Conservation (phyloP, 306 rosid genomes). For the Elaeagnus macrophylla region DNA sequence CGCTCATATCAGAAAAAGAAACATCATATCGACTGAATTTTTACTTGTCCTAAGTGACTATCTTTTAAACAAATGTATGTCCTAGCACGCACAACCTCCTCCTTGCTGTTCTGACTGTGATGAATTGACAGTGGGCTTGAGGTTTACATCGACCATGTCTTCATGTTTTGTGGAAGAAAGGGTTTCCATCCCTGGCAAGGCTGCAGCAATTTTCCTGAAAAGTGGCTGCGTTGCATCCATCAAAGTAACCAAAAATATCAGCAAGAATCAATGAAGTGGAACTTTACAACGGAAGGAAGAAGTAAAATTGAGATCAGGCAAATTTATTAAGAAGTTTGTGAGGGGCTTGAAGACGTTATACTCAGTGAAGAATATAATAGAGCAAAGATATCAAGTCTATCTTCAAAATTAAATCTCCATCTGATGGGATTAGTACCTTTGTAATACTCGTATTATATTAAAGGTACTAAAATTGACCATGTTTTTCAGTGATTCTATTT, state of each 20-base stretch:
- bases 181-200: conserved; percentile 94
- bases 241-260: too few species aligned
- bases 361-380: too few species aligned
- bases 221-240: conserved; percentile 60
- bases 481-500: too few species aligned
- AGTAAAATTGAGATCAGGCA: too few species aligned
- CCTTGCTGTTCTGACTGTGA: conserved; percentile 81
- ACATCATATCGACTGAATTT: conserved; percentile 8
- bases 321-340: too few species aligned
- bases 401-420: too few species aligned
- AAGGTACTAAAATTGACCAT: too few species aligned
- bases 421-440: too few species aligned
- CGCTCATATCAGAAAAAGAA: conserved; percentile 16
- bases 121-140: conserved; percentile 65
- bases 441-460: too few species aligned
- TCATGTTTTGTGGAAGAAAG: conserved; percentile 92
- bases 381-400: too few species aligned
- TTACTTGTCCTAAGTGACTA: conserved; percentile 12
- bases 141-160: conserved; percentile 95
- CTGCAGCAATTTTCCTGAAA: conserved; percentile 93
- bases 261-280: background rate
- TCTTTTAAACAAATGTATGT: conserved; percentile 21
- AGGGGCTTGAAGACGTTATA: too few species aligned
- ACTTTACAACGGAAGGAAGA: background rate
- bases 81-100: conserved; percentile 88